These are phyloP conservation scores for Chaetomium fimeti DNA, from an alignment of 495 filamentous ascomycete genomes.

Conservation along the genomic window DNA sequence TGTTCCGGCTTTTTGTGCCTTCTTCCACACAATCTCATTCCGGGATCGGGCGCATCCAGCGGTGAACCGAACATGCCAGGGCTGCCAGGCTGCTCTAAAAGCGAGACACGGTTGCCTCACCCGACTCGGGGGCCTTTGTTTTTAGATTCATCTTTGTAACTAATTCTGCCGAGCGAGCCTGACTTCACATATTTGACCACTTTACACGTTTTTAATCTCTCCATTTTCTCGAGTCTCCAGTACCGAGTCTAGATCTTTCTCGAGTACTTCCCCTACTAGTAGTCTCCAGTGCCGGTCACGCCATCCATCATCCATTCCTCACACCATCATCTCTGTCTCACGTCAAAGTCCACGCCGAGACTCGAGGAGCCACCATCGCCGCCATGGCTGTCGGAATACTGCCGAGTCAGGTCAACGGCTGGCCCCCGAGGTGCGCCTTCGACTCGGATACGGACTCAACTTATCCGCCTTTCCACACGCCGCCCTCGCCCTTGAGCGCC, in stretches of 20 bases:
- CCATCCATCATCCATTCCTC: too few relatives aligned
- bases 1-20: background rate
- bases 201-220: too few relatives aligned
- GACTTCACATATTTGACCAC: too few relatives aligned
- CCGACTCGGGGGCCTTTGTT: background rate
- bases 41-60: slow-evolving; percentile 1
- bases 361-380: background rate
- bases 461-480: background rate
- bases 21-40: slow-evolving; percentile 5
- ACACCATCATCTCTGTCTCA: background rate
- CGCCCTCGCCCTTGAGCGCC: background rate
- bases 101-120: slow-evolving; percentile 4
- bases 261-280: too few relatives aligned
- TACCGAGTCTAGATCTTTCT: too few relatives aligned
- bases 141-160: too few relatives aligned
- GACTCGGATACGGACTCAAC: background rate
- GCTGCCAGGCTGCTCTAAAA: slow-evolving; percentile 2
- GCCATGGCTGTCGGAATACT: slow-evolving; percentile 15
- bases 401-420: slow-evolving; percentile 7
- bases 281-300: too few relatives aligned
- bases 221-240: too few relatives aligned
- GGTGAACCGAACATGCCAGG: background rate
- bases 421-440: background rate
- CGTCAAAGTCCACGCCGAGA: too few relatives aligned
- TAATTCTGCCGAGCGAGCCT: too few relatives aligned